Base-by-base conservation (phyloP, 768 basidiomycete genomes). In the Steccherinum ochraceum region DNA sequence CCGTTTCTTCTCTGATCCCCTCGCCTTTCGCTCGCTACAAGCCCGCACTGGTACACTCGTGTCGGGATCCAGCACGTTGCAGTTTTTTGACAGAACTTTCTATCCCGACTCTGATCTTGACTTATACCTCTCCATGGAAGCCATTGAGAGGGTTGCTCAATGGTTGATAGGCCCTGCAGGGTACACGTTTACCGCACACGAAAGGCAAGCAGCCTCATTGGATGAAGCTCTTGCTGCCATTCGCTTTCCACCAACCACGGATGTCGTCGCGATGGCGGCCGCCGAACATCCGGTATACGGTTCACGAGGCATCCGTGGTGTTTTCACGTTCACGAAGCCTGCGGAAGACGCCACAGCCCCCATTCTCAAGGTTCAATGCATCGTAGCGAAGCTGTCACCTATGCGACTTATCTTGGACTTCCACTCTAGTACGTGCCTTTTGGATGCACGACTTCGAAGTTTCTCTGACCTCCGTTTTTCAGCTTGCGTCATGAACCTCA, bases 21-120 rank as follows among this genome's bases (percentile, higher is more conserved):
- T 62, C 18, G 58, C 58, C 3, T 80, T 80, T 51, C 70, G 78
- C 16, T 58, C 54, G 3, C 62, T 78, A 2, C 78, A 77, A 57
- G 69, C 67, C 0, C 57, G 50, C 16, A 77, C 75, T 0, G 72
- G 69, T 30, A 70, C 71, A 0, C 56, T 81, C 19, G 72, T 82
- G n/a, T 81, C 80, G 2, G 80, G 80, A 7, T 80, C 79, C 0
- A 67, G 64, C 24, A 78, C 77, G 0, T 68, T 80, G 2, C 79
- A 81, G 46, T 78, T 79, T 54, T 67, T 82, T 35, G 72, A 75
- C 45, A 59, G 77, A 13, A 56, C 65, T 0, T 62, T 63, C 30
- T 80, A 78, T 52, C 63, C 68, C 2, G 68, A 67, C 3, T 69
- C 78, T 0, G 79, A 81, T 54, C 69, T 82, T 4, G 80, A 82